Percentiles rank a stretch among this genome's conserved stretches.
phyloP scores from a whole-genome alignment of 108 stramenopile genomes.

The Fragilaria crotonensis region DNA sequence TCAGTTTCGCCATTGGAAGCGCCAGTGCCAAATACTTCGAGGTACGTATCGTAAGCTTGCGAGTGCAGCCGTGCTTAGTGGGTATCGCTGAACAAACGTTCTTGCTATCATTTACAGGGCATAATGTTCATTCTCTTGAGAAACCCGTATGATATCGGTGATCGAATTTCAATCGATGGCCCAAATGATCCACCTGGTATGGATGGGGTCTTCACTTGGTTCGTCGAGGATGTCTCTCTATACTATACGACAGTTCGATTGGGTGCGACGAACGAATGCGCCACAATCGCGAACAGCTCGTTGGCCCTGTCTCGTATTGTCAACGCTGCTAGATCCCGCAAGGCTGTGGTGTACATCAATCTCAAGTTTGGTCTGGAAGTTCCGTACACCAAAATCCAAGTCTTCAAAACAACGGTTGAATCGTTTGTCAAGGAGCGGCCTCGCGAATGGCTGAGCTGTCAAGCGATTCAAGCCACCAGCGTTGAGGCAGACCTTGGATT shows the following conservation, averaged over 20 bases:
- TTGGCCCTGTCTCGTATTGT: conserved; percentile 53
- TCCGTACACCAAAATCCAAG: conserved; percentile 29
- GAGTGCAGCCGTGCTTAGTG: background rate
- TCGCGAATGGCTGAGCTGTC: conserved; percentile 48
- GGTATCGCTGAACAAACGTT: background rate
- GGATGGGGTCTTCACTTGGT: conserved; percentile 48
- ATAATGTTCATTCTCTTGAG: conserved; percentile 49
- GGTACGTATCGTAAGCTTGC: conserved; percentile 7
- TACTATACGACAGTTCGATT: conserved; percentile 58
- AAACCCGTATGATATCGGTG: conserved; percentile 72
- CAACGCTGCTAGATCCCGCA: conserved; percentile 63
- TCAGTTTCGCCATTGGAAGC: conserved; percentile 50
- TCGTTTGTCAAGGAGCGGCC: conserved; percentile 55
- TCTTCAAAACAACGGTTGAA: conserved; percentile 53
- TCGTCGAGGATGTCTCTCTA: conserved; percentile 50
- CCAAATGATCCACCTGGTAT: conserved; percentile 22
- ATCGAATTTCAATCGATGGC: conserved; percentile 53
- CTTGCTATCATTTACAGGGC: conserved; percentile 18
- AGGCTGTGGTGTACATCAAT: conserved; percentile 33
- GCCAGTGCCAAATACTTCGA: conserved; percentile 60
- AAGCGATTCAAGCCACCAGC: conserved; percentile 38
- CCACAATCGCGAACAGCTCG: conserved; percentile 51
- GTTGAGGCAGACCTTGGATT: conserved; percentile 57
- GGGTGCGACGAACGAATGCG: conserved; percentile 54
- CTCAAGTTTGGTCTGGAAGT: conserved; percentile 58